Evolutionary conservation across 2,329 filamentous ascomycete species (phyloP).

Genomic region (Colletotrichum tropicale): DNA sequence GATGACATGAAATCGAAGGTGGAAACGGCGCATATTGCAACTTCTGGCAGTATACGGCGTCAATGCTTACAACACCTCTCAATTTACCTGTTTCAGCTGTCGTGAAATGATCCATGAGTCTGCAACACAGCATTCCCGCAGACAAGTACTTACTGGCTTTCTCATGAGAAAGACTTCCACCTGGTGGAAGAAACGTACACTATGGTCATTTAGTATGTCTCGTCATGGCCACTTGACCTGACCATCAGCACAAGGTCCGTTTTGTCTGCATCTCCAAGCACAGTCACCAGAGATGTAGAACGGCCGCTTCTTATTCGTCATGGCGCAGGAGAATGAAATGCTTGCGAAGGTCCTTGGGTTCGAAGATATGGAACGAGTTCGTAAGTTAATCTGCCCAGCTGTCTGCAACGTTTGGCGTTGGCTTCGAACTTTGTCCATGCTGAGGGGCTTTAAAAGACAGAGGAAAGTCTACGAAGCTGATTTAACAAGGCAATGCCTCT

Average conservation of each 20-base stretch:
- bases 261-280: not conserved
- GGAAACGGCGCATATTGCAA: not conserved
- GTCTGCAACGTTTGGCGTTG: not conserved
- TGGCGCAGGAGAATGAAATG: not conserved
- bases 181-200: not conserved
- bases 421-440: not conserved
- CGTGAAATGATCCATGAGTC: not conserved
- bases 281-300: not conserved
- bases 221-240: not conserved
- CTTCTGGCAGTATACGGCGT: too few relatives aligned
- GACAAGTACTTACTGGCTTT: not conserved
- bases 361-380: not conserved
- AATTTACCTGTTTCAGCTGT: not conserved
- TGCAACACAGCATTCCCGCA: not conserved
- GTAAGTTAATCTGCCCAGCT: not conserved
- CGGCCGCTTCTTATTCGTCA: not conserved
- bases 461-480: not conserved
- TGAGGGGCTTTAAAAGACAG: not conserved
- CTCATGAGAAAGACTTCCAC: not conserved
- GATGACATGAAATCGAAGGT: too few relatives aligned
- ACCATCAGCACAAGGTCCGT: not conserved
- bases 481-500: not conserved
- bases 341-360: not conserved
- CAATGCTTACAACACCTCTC: too few relatives aligned
- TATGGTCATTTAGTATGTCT: not conserved